Evolutionary conservation across 2,329 filamentous ascomycete genomes (phyloP).

Genomic region (Botrytis tulipae): DNA sequence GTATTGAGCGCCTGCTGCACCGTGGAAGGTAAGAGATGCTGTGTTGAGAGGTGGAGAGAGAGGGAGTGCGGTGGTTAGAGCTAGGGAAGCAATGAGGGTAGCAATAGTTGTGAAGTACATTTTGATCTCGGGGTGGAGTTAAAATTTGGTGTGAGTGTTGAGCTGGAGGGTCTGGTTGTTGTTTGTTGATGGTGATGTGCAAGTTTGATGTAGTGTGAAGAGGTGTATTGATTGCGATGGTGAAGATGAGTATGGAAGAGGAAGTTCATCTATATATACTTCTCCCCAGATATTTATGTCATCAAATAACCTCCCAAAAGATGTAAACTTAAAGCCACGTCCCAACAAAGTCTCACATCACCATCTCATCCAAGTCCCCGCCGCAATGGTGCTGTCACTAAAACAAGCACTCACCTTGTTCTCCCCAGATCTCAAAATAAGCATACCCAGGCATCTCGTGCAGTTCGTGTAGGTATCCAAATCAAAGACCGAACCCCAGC

Average conservation of each 20-base stretch:
- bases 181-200: not conserved
- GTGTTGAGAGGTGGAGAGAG: constrained; percentile 10
- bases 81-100: constrained; percentile 24
- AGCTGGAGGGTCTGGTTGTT: not conserved
- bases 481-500: not conserved
- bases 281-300: not conserved
- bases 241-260: not conserved
- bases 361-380: not conserved
- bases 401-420: not conserved
- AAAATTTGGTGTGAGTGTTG: not conserved
- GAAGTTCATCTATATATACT: not conserved
- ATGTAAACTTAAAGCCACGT: too few species aligned
- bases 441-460: not conserved
- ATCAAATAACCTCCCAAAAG: not conserved
- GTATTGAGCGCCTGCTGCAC: constrained; percentile 32
- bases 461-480: not conserved
- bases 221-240: not conserved
- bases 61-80: constrained; percentile 28
- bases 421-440: not conserved
- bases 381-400: not conserved
- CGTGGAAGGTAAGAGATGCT: constrained; percentile 29
- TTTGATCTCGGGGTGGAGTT: constrained; percentile 4
- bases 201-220: not conserved
- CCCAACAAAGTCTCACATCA: not conserved
- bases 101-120: constrained; percentile 29